Conservation (phyloP, 1,139 yeast genomes). For the Saccharomycopsis hybrid region DNA sequence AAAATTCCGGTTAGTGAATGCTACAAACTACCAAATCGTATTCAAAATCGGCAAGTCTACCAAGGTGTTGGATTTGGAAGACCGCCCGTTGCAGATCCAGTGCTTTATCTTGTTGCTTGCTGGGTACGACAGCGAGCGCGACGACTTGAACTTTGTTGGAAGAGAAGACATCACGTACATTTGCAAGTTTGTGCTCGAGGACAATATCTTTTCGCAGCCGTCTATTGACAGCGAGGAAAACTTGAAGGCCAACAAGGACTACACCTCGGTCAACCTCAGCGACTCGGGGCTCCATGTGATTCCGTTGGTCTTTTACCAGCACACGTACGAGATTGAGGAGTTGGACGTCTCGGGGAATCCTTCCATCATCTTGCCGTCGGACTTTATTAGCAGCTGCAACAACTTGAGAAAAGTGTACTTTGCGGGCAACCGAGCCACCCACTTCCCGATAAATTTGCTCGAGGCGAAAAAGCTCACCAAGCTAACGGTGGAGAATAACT, state of each 20-base stretch:
- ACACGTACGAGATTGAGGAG: conserved; percentile 74
- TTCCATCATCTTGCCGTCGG: conserved; percentile 74
- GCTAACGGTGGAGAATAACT: conserved; percentile 74
- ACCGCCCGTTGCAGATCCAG: conserved; percentile 74
- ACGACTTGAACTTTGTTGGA: conserved; percentile 72
- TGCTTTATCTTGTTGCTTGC: conserved; percentile 64
- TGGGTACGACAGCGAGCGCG: conserved; percentile 68
- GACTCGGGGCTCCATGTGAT: conserved; percentile 75
- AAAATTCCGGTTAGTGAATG: conserved; percentile 69
- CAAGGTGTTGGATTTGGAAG: conserved; percentile 65
- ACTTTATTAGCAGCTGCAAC: conserved; percentile 77
- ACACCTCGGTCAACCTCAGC: conserved; percentile 68
- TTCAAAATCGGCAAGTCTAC: conserved; percentile 74
- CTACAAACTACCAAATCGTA: conserved; percentile 71
- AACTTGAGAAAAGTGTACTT: conserved; percentile 63
- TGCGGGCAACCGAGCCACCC: conserved; percentile 66
- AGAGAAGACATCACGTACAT: conserved; percentile 83
- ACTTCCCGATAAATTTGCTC: conserved; percentile 66
- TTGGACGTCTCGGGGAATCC: conserved; percentile 86
- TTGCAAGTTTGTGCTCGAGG: conserved; percentile 77
- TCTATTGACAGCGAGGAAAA: conserved; percentile 61
- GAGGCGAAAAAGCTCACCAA: conserved; percentile 64
- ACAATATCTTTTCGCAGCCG: conserved; percentile 61
- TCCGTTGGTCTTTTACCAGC: conserved; percentile 77
- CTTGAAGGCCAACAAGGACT: conserved; percentile 46